phyloP scores from a whole-genome alignment of 768 basidiomycete genomes.

The Lactarius trivialis region DNA sequence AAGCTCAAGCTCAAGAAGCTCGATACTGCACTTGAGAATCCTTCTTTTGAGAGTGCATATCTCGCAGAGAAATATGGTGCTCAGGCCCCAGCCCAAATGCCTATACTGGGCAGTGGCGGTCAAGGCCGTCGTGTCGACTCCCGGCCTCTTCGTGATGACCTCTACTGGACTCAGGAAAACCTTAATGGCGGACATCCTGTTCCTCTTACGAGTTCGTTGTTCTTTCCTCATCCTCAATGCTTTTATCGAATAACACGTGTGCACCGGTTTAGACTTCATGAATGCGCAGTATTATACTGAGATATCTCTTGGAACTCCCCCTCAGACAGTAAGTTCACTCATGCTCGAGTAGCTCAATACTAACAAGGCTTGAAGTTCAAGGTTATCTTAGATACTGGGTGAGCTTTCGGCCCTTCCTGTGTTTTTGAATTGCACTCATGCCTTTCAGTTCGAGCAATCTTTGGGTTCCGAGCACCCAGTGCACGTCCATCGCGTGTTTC shows the following conservation, averaged over 20 bases:
- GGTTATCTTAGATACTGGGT: conserved; percentile 93
- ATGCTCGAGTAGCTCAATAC: conserved; percentile 1
- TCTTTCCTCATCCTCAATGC: neutral
- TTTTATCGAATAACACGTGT: conserved; percentile 12
- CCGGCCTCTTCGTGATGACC: conserved; percentile 39
- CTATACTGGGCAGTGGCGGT: conserved; percentile 70
- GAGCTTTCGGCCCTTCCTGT: conserved; percentile 8
- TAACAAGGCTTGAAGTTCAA: conserved; percentile 54
- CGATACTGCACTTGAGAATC: conserved; percentile 51
- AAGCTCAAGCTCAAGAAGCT: conserved; percentile 89
- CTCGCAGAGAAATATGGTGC: conserved; percentile 93
- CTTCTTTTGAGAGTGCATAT: conserved; percentile 69
- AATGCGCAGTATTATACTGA: conserved; percentile 97
- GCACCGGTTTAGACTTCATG: conserved; percentile 69
- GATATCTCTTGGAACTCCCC: conserved; percentile 75
- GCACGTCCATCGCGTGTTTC: conserved; percentile 90
- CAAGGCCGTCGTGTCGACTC: conserved; percentile 56
- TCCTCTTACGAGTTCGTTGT: conserved; percentile 74
- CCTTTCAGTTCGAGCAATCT: conserved; percentile 75
- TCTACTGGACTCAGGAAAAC: conserved; percentile 79
- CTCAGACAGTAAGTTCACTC: conserved; percentile 56
- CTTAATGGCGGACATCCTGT: conserved; percentile 74
- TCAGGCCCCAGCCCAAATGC: conserved; percentile 42
- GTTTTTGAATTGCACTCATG: conserved; percentile 4
- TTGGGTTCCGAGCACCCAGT: conserved; percentile 81